phyloP scores from a whole-genome alignment of 305 asterid species.

The Fraxinus angustifolia region DNA sequence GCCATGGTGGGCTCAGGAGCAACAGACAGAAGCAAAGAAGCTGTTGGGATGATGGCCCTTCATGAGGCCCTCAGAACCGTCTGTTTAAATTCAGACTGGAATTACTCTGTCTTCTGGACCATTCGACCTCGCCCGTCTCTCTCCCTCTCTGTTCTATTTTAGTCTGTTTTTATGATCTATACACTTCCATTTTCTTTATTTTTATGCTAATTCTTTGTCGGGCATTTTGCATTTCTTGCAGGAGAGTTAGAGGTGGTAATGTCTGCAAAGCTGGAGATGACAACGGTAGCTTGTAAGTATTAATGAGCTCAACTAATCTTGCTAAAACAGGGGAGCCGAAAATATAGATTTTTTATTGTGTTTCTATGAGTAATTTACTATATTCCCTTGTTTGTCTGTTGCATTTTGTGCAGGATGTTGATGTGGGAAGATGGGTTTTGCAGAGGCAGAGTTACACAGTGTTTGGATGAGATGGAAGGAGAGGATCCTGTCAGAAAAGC shows the following conservation, averaged over 20 bases:
- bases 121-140: slow-evolving; percentile 96
- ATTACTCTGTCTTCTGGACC: slow-evolving; percentile 99
- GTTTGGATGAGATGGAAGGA: slow-evolving; percentile 82
- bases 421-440: slow-evolving; percentile 99
- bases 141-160: slow-evolving; percentile 11
- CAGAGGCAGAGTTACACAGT: slow-evolving; percentile 75
- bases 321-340: not conserved
- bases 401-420: slow-evolving; percentile 74
- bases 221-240: slow-evolving; percentile 36
- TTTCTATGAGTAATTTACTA: not conserved
- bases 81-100: slow-evolving; percentile 97
- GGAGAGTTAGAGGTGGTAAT: slow-evolving; percentile 94
- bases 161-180: not conserved
- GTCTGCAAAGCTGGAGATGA: slow-evolving; percentile 99
- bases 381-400: slow-evolving; percentile 6
- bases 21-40: slow-evolving; percentile 97
- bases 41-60: slow-evolving; percentile 99
- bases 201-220: not conserved
- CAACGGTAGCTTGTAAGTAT: slow-evolving; percentile 96
- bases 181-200: slow-evolving; percentile 11
- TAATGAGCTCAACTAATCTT: not conserved
- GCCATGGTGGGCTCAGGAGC: slow-evolving; percentile 96
- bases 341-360: not conserved
- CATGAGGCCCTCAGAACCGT: slow-evolving; percentile 97
- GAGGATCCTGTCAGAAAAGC: slow-evolving; percentile 91